A percentile compares a stretch with the other conserved stretches of the same genome.
Conservation (phyloP, 2,329 filamentous ascomycete genomes). For the Neonectria hederae region DNA sequence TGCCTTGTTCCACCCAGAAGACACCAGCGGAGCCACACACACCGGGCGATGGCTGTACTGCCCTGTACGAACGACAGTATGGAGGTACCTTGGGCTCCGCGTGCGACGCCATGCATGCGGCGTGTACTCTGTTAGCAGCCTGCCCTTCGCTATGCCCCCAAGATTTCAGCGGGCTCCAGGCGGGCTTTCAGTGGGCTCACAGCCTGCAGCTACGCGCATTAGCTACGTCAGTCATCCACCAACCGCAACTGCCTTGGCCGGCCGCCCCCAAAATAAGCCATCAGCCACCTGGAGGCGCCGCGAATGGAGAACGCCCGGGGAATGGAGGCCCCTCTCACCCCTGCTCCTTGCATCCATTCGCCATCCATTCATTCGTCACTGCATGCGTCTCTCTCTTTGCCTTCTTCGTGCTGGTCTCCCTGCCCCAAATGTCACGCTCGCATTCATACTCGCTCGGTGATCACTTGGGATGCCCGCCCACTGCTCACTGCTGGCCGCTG, state of each 20-base stretch:
- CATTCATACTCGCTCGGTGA: neutral
- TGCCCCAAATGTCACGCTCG: constrained; percentile 1
- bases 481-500: constrained; percentile 13
- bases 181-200: constrained; percentile 8
- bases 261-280: constrained; percentile 24
- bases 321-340: constrained; percentile 21
- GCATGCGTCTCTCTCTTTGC: constrained; percentile 2
- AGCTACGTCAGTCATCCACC: constrained; percentile 25
- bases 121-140: neutral
- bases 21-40: constrained; percentile 28
- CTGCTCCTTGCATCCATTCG: constrained; percentile 21
- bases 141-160: neutral
- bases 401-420: neutral
- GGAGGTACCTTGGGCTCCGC: neutral
- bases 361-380: constrained; percentile 13
- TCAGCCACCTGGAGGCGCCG: constrained; percentile 22
- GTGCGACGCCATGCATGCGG: neutral
- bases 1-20: constrained; percentile 31
- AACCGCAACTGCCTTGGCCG: constrained; percentile 4
- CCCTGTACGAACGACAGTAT: neutral
- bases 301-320: constrained; percentile 23
- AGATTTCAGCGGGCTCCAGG: constrained; percentile 10
- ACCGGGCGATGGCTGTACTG: constrained; percentile 1
- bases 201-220: constrained; percentile 1
- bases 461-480: constrained; percentile 1